Conservation (phyloP, 2,329 filamentous ascomycete species). For the Chrysoporthe austroafricana region DNA sequence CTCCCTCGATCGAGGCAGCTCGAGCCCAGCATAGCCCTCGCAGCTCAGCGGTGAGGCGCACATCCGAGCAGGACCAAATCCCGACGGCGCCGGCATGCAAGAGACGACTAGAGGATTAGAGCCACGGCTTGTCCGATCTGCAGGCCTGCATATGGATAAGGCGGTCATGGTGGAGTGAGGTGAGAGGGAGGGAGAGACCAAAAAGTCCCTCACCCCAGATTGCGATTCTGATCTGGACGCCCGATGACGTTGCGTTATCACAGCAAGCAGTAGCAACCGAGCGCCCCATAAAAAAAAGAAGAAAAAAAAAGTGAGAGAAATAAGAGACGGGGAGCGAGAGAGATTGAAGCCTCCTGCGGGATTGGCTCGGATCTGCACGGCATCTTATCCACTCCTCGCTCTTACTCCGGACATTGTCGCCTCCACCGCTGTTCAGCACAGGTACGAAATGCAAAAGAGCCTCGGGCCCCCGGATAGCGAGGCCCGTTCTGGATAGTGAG, state of each 20-base stretch:
- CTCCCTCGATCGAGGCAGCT: too few species aligned
- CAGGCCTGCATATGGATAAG: slow-evolving; percentile 9
- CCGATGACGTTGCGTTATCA: slow-evolving; percentile 25
- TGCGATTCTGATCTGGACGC: slow-evolving; percentile 13
- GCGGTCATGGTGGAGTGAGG: neutral
- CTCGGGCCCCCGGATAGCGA: neutral
- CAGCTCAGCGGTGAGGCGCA: neutral
- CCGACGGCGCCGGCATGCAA: neutral
- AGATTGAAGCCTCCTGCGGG: slow-evolving; percentile 21
- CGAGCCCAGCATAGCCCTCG: too few species aligned
- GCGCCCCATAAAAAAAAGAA: neutral
- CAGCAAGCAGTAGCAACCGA: neutral
- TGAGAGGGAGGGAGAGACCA: slow-evolving; percentile 10
- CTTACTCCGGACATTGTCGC: slow-evolving; percentile 27
- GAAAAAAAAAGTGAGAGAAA: neutral
- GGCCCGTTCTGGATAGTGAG: neutral
- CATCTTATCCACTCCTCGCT: slow-evolving; percentile 24
- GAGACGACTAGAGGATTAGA: neutral
- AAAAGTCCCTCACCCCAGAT: slow-evolving; percentile 28
- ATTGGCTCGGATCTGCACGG: slow-evolving; percentile 26
- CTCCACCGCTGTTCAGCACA: slow-evolving; percentile 6
- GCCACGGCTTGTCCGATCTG: slow-evolving; percentile 22
- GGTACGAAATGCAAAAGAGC: neutral
- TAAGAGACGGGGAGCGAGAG: neutral
- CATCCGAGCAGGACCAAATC: neutral